Evolutionary conservation across 2,329 filamentous ascomycete genomes (phyloP).

Genomic region (Mariannaea elegans): DNA sequence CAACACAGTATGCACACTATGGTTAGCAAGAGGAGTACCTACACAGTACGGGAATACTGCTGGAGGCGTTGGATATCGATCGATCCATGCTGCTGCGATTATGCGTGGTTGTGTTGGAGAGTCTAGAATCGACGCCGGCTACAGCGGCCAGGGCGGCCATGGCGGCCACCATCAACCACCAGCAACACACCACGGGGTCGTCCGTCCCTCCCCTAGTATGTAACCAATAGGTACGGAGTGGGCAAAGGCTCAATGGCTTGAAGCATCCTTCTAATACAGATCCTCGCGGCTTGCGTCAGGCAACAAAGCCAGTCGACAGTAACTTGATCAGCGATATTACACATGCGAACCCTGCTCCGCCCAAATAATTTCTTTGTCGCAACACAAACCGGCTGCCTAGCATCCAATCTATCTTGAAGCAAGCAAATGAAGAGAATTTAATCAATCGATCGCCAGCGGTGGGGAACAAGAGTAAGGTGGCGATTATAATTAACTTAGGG

Average conservation of each 20-base stretch:
- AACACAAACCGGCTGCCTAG: slow-evolving; percentile 5
- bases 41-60: not conserved
- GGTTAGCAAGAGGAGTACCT: not conserved
- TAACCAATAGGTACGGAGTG: slow-evolving; percentile 1
- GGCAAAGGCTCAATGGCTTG: not conserved
- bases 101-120: not conserved
- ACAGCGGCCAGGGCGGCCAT: slow-evolving; percentile 16
- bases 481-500: slow-evolving; percentile 1
- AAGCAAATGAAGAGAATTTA: slow-evolving; percentile 11
- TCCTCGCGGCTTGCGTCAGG: slow-evolving; percentile 21
- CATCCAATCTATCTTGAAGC: slow-evolving; percentile 9
- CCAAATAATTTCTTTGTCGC: not conserved
- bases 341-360: slow-evolving; percentile 5
- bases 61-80: not conserved
- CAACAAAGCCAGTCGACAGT: slow-evolving; percentile 6
- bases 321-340: slow-evolving; percentile 1
- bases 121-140: slow-evolving; percentile 7
- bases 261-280: slow-evolving; percentile 11
- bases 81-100: slow-evolving; percentile 6
- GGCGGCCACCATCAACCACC: slow-evolving; percentile 24
- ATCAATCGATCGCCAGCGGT: slow-evolving; percentile 20
- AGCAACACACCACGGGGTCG: slow-evolving; percentile 19
- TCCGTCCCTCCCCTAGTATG: not conserved
- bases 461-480: slow-evolving; percentile 13
- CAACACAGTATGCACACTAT: slow-evolving; percentile 17